Conservation (phyloP, 2,329 filamentous ascomycete species). For the Alternaria brassicae region DNA sequence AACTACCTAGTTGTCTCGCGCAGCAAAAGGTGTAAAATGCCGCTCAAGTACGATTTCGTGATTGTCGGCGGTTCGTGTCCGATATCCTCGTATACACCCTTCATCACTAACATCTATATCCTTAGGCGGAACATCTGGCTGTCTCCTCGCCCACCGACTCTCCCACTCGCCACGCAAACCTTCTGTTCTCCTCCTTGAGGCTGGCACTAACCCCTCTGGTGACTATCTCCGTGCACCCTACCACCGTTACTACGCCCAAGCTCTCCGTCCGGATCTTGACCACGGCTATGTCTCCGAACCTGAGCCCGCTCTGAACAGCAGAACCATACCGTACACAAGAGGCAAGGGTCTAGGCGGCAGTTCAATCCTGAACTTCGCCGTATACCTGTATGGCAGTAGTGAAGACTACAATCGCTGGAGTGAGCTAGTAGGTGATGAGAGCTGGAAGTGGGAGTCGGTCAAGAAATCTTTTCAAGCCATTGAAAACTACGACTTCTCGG, state of each 20-base stretch:
- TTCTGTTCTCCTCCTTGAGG: slow-evolving; percentile 66
- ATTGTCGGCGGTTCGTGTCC: slow-evolving; percentile 49
- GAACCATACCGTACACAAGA: slow-evolving; percentile 53
- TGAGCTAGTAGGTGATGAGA: slow-evolving; percentile 61
- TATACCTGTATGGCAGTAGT: slow-evolving; percentile 56
- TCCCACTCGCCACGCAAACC: slow-evolving; percentile 58
- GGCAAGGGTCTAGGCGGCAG: slow-evolving; percentile 61
- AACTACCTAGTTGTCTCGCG: background rate
- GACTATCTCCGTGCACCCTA: slow-evolving; percentile 53
- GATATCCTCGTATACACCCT: background rate
- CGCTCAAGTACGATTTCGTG: slow-evolving; percentile 47
- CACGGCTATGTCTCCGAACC: slow-evolving; percentile 56
- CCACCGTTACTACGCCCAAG: slow-evolving; percentile 59
- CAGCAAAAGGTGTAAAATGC: slow-evolving; percentile 15
- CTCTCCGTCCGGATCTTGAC: slow-evolving; percentile 59
- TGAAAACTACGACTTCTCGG: slow-evolving; percentile 59
- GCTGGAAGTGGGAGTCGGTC: slow-evolving; percentile 63
- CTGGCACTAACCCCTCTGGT: slow-evolving; percentile 61
- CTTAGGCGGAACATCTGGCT: slow-evolving; percentile 67
- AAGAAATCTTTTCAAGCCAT: slow-evolving; percentile 60
- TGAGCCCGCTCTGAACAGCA: slow-evolving; percentile 45
- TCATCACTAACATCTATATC: background rate
- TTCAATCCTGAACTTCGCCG: slow-evolving; percentile 55
- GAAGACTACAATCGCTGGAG: slow-evolving; percentile 71
- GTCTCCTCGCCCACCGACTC: slow-evolving; percentile 62